Base-by-base conservation (phyloP, 1,139 yeast genomes). In the Diutina rugosa region DNA sequence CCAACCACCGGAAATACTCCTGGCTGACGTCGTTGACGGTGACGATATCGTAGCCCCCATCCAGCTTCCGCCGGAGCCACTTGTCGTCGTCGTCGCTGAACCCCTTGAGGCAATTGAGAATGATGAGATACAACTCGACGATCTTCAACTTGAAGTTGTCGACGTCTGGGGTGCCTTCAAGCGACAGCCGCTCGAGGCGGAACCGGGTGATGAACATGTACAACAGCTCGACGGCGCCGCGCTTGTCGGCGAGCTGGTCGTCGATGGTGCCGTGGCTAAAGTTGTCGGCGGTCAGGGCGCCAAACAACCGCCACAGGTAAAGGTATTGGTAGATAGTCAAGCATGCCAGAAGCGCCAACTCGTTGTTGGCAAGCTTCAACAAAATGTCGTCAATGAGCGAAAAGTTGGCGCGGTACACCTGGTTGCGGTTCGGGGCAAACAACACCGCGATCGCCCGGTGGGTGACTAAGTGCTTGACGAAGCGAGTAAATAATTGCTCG, bases 131-230 rank as follows among this genome's bases (percentile, higher is more conserved):
- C 58, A 67, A 54, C 63, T 76, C 80, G 56, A 76, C 65, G 10
- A 75, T 66, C 61, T 75, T 74, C 59, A 76, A 68, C 57, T 71
- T 71, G 57, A 69, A 70, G 55, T 72, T 70, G 58, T 69, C 70
- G 52, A 67, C 62, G 55, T 71, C 73, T 21, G 67, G 70, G 29
- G 54, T 41, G n/a, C 56, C 47, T 8, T 60, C 56, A 8, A 51
- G 14, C 7, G 18, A 12, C 54, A 65, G 78, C 51, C 62, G 60
- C 38, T 66, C 69, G 21, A 53, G 55, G 55, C 67, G 69, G 63
- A 74, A 75, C 49, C 79, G 67, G 10, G 71, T 69, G 51, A 83
- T 80, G 62, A 80, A 82, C 58, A 74, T 69, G 62, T 82, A 82
- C 56, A 84, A 69, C 0, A 85, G 10, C 32, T 49, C 53, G 8